phyloP scores from a whole-genome alignment of 495 filamentous ascomycete species.

The Tuber magnatum region DNA sequence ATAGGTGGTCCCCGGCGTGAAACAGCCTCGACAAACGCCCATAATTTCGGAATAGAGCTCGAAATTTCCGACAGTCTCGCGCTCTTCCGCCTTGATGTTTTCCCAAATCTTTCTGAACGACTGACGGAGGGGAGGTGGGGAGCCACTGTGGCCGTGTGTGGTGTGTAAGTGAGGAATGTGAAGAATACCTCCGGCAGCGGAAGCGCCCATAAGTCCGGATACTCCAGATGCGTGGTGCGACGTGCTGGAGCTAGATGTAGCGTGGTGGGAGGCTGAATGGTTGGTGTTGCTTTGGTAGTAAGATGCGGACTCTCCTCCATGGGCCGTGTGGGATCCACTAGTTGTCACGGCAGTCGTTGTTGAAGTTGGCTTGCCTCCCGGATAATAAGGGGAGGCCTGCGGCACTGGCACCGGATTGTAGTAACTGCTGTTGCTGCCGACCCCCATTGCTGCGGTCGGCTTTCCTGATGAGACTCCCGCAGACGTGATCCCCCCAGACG shows the following conservation, averaged over 20 bases:
- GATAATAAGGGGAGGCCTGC: constrained; percentile 28
- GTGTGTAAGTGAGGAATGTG: constrained; percentile 15
- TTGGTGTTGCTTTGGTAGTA: constrained; percentile 15
- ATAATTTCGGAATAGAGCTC: constrained; percentile 69
- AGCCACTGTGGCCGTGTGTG: constrained; percentile 29
- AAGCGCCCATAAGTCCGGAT: constrained; percentile 9
- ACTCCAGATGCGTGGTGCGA: constrained; percentile 11
- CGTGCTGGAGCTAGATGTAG: not conserved
- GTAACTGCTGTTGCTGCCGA: not conserved
- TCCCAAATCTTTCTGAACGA: constrained; percentile 32
- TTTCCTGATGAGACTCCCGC: not conserved
- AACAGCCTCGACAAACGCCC: constrained; percentile 62
- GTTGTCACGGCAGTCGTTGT: not conserved
- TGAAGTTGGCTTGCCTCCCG: not conserved
- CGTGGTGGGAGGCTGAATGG: constrained; percentile 3
- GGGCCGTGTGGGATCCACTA: not conserved
- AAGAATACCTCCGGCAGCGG: constrained; percentile 4
- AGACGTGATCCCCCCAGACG: not conserved
- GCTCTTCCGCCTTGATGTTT: constrained; percentile 45
- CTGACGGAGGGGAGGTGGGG: constrained; percentile 30
- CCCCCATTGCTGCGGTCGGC: not conserved
- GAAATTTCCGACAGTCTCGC: constrained; percentile 60
- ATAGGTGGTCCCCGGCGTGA: constrained; percentile 56
- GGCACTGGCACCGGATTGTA: constrained; percentile 34
- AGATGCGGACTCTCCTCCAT: constrained; percentile 6